Evolutionary conservation across 2,329 filamentous ascomycete genomes (phyloP).

Genomic region (Aspergillus fructus): DNA sequence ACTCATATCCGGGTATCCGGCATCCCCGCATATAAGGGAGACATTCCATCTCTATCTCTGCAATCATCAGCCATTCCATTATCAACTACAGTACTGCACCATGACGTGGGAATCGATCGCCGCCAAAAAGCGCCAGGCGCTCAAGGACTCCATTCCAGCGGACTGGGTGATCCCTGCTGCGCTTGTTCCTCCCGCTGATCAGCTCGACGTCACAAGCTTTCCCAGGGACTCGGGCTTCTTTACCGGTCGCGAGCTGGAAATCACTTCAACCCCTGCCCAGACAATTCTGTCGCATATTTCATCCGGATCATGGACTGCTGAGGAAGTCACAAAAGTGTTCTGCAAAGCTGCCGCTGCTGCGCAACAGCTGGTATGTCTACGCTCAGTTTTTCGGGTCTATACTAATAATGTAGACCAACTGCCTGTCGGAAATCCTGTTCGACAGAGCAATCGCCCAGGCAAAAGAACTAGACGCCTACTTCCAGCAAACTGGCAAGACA

Average conservation of each 20-base stretch:
- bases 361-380: constrained; percentile 51
- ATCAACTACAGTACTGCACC: no score
- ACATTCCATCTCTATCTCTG: no score
- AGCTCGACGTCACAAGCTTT: constrained; percentile 58
- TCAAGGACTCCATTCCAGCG: constrained; percentile 53
- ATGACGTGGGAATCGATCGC: constrained; percentile 44
- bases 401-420: constrained; percentile 51
- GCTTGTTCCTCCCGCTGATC: constrained; percentile 54
- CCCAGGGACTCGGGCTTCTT: constrained; percentile 61
- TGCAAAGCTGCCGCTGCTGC: constrained; percentile 56
- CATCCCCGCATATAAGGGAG: neutral
- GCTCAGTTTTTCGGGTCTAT: neutral
- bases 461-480: constrained; percentile 53
- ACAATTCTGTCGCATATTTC: constrained; percentile 35
- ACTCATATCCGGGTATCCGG: no score
- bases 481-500: constrained; percentile 38
- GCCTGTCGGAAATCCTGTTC: constrained; percentile 59
- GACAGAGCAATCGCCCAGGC: constrained; percentile 53
- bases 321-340: constrained; percentile 54
- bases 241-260: constrained; percentile 51
- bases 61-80: no score
- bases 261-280: constrained; percentile 42
- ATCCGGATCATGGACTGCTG: constrained; percentile 47
- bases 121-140: constrained; percentile 45
- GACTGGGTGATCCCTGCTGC: constrained; percentile 58